These are phyloP conservation scores for Shiraia sp. DNA, from an alignment of 2,329 filamentous ascomycete genomes.

Conservation along the genomic window DNA sequence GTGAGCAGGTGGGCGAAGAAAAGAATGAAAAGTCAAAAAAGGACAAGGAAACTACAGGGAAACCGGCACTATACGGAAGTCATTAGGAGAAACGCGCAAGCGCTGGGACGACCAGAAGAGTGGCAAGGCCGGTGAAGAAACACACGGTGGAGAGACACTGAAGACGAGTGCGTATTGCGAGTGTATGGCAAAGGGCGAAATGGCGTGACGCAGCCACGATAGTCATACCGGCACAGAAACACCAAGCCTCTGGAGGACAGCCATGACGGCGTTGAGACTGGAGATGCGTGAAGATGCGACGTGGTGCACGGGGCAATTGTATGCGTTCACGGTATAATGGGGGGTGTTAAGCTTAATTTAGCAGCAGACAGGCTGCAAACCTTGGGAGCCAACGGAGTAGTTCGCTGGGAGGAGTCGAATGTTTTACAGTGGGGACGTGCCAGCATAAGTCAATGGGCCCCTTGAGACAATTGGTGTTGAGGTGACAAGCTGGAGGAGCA, in stretches of 20 bases:
- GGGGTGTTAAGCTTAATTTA: constrained; percentile 24
- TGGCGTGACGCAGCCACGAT: constrained; percentile 35
- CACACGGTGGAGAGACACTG: constrained; percentile 14
- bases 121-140: constrained; percentile 11
- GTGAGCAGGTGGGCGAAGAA: constrained; percentile 29
- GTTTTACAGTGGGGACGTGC: constrained; percentile 12
- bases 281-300: constrained; percentile 39
- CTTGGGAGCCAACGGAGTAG: constrained; percentile 30
- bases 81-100: constrained; percentile 29
- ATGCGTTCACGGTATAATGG: constrained; percentile 31
- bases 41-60: constrained; percentile 29
- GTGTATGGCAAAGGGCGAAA: constrained; percentile 21
- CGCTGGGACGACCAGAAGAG: constrained; percentile 29
- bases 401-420: constrained; percentile 16
- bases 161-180: constrained; percentile 22
- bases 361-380: constrained; percentile 18
- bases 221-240: constrained; percentile 34
- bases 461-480: constrained; percentile 48
- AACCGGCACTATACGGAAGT: constrained; percentile 34
- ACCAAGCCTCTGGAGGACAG: constrained; percentile 28
- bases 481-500: constrained; percentile 20
- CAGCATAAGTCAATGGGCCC: constrained; percentile 33
- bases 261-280: constrained; percentile 39
- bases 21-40: constrained; percentile 18
- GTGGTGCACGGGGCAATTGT: constrained; percentile 24